Percentiles rank a stretch among this genome's conserved stretches.
These are phyloP conservation scores for Malassezia japonica DNA, from an alignment of 1,284 basidiomycete species.

Conservation along the genomic window DNA sequence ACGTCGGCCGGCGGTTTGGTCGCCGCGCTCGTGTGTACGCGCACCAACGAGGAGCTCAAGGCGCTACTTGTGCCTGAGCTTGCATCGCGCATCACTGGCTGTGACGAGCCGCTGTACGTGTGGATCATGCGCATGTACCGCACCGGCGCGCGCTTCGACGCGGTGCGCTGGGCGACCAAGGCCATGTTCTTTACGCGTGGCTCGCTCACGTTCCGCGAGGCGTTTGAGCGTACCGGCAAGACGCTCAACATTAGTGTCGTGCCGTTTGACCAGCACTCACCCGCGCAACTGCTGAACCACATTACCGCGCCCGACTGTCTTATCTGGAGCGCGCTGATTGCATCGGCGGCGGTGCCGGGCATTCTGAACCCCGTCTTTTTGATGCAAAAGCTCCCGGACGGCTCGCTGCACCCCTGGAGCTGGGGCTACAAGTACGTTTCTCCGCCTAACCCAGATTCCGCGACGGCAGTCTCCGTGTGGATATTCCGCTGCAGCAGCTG, in stretches of 20 bases:
- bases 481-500: constrained; percentile 83
- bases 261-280: constrained; percentile 77
- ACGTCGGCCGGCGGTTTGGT: constrained; percentile 81
- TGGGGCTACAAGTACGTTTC: constrained; percentile 57
- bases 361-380: constrained; percentile 60
- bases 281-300: constrained; percentile 89
- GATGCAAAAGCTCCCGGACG: constrained; percentile 81
- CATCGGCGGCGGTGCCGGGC: constrained; percentile 45
- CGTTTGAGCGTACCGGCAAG: constrained; percentile 79
- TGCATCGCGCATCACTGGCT: constrained; percentile 80
- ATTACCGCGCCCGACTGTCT: constrained; percentile 80
- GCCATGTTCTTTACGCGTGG: constrained; percentile 81
- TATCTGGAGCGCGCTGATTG: constrained; percentile 53
- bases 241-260: constrained; percentile 88
- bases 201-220: constrained; percentile 89
- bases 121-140: constrained; percentile 73
- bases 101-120: constrained; percentile 59
- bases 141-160: constrained; percentile 89
- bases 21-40: constrained; percentile 65
- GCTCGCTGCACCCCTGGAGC: constrained; percentile 78
- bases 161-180: constrained; percentile 69
- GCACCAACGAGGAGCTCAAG: constrained; percentile 79
- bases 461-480: constrained; percentile 55
- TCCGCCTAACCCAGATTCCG: constrained; percentile 23
- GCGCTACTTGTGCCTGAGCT: constrained; percentile 51